phyloP scores from a whole-genome alignment of 768 basidiomycete species.

The Lactifluus subvellereus region DNA sequence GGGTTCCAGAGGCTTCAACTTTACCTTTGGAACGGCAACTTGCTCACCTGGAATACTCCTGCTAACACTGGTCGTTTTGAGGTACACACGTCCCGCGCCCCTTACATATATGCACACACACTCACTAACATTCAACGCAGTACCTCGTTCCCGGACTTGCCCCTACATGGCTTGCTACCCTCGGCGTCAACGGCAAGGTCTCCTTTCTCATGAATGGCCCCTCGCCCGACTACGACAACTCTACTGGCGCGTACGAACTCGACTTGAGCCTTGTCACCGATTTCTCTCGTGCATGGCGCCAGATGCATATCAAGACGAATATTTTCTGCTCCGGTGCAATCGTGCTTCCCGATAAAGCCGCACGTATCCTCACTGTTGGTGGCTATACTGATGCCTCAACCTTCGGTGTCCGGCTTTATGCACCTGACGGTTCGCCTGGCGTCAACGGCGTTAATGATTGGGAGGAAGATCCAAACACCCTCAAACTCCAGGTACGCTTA shows the following conservation, averaged over 20 bases:
- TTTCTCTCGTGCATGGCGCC: constrained; percentile 53
- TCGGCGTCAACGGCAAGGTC: constrained; percentile 79
- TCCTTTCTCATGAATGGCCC: constrained; percentile 72
- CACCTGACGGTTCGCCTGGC: constrained; percentile 60
- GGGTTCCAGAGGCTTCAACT: constrained; percentile 44
- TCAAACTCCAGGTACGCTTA: constrained; percentile 52
- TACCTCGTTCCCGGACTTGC: constrained; percentile 53
- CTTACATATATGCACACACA: neutral
- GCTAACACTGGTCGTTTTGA: constrained; percentile 62
- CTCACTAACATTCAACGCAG: constrained; percentile 25
- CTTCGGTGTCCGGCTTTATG: constrained; percentile 65
- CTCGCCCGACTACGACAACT: constrained; percentile 54
- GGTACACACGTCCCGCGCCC: constrained; percentile 36
- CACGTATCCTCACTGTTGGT: constrained; percentile 57
- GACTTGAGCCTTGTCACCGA: constrained; percentile 52
- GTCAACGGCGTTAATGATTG: constrained; percentile 72
- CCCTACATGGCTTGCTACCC: constrained; percentile 66
- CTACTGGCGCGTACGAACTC: constrained; percentile 75
- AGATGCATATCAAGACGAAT: constrained; percentile 70
- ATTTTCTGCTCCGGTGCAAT: constrained; percentile 76
- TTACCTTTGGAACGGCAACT: constrained; percentile 35
- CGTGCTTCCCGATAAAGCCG: constrained; percentile 69
- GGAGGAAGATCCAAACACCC: constrained; percentile 59
- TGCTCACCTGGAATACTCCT: constrained; percentile 64
- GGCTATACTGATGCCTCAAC: constrained; percentile 72